Percentiles rank a stretch among this genome's conserved stretches.
These are phyloP conservation scores for Prunus dulcis DNA, from an alignment of 306 rosid species.

Conservation along the genomic window DNA sequence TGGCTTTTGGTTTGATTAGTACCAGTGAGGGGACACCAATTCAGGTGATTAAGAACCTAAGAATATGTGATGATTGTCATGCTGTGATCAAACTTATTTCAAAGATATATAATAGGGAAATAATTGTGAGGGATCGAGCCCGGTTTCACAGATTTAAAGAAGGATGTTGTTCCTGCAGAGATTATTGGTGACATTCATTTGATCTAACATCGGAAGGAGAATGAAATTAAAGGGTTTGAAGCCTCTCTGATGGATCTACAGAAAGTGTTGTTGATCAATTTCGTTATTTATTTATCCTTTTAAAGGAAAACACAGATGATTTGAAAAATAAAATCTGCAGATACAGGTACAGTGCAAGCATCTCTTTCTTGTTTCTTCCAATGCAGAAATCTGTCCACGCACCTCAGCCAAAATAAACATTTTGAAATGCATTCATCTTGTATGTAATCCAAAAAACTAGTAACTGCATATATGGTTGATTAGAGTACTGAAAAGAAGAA, in stretches of 20 bases:
- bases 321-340: too few species aligned
- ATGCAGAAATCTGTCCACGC: too few species aligned
- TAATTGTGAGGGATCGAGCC: slow-evolving; percentile 76
- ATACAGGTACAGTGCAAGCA: too few species aligned
- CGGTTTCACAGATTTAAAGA: slow-evolving; percentile 80
- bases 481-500: too few species aligned
- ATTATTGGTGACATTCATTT: slow-evolving; percentile 62
- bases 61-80: slow-evolving; percentile 87
- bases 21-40: slow-evolving; percentile 59
- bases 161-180: slow-evolving; percentile 79
- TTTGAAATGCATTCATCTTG: too few species aligned
- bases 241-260: background rate
- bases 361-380: too few species aligned
- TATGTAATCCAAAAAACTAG: too few species aligned
- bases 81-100: slow-evolving; percentile 66
- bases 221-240: background rate
- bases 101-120: slow-evolving; percentile 60
- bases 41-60: slow-evolving; percentile 83
- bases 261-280: background rate
- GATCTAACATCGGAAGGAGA: background rate
- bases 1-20: slow-evolving; percentile 80
- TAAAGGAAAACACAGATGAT: too few species aligned
- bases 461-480: too few species aligned
- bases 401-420: too few species aligned
- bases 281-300: too few species aligned